Conservation (phyloP, 495 filamentous ascomycete species). For the Penicillium atrosanguineum region DNA sequence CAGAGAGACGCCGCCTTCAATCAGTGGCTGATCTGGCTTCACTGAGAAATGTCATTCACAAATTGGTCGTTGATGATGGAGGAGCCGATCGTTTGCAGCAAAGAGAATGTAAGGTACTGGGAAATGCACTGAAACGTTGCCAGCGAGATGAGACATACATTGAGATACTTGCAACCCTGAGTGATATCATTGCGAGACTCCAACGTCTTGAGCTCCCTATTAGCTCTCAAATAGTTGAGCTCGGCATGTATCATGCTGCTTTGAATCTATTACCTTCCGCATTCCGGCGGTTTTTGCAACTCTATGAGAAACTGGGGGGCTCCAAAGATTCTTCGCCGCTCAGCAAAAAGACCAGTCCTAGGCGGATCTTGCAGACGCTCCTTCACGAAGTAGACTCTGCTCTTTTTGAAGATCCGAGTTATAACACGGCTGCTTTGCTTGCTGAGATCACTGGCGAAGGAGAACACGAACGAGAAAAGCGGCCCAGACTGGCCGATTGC, state of each 20-base stretch:
- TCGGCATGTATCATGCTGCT: constrained; percentile 32
- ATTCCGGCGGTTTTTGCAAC: constrained; percentile 24
- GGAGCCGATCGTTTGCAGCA: background rate
- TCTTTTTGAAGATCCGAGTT: constrained; percentile 22
- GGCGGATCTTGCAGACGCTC: constrained; percentile 14
- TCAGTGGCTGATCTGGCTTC: constrained; percentile 11
- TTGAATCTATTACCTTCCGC: constrained; percentile 26
- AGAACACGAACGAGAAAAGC: background rate
- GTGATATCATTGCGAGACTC: constrained; percentile 28
- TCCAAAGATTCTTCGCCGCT: background rate
- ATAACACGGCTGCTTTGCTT: constrained; percentile 24
- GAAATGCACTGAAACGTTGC: constrained; percentile 11
- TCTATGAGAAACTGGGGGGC: background rate
- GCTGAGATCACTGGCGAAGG: constrained; percentile 27
- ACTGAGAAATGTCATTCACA: constrained; percentile 18
- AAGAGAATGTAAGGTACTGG: constrained; percentile 10
- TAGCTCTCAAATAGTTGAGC: constrained; percentile 4
- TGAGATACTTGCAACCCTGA: constrained; percentile 30
- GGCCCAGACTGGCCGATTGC: constrained; percentile 21
- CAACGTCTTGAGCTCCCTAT: constrained; percentile 11
- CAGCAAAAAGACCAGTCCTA: background rate
- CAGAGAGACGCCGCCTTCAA: constrained; percentile 7
- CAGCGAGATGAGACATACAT: constrained; percentile 17
- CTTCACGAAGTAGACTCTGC: constrained; percentile 16
- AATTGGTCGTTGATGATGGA: constrained; percentile 12